phyloP scores from a whole-genome alignment of 495 filamentous ascomycete genomes.

The Aspergillus kassunensis region DNA sequence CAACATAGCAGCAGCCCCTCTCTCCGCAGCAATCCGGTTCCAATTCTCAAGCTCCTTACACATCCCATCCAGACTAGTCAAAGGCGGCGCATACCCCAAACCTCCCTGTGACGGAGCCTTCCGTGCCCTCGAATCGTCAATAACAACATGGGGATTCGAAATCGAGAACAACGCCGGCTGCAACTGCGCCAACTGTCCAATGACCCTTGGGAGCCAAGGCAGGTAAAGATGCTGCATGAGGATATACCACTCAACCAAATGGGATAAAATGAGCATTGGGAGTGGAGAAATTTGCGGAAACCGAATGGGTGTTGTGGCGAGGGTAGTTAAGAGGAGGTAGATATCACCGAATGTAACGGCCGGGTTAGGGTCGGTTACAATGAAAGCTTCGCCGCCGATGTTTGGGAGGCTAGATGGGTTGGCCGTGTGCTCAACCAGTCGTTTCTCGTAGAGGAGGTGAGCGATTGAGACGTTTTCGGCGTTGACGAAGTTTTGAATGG shows the following conservation, averaged over 20 bases:
- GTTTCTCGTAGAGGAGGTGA: conserved; percentile 57
- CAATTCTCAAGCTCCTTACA: conserved; percentile 38
- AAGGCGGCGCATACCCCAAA: conserved; percentile 46
- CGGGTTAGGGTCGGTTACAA: conserved; percentile 39
- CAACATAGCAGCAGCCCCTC: conserved; percentile 11
- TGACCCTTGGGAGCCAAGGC: conserved; percentile 37
- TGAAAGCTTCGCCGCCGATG: conserved; percentile 39
- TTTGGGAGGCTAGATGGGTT: conserved; percentile 34
- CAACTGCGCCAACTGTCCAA: conserved; percentile 43
- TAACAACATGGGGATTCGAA: conserved; percentile 45
- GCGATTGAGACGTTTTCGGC: conserved; percentile 55
- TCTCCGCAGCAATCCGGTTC: conserved; percentile 16
- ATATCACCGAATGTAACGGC: conserved; percentile 32
- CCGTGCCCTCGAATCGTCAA: conserved; percentile 41
- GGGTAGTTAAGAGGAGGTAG: conserved; percentile 29
- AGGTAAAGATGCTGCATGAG: conserved; percentile 42
- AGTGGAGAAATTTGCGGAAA: conserved; percentile 27
- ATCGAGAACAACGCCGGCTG: conserved; percentile 53
- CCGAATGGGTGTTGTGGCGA: conserved; percentile 28
- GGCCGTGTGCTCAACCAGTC: conserved; percentile 44
- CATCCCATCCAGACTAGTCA: conserved; percentile 54
- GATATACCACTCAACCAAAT: conserved; percentile 47
- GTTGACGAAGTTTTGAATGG: conserved; percentile 55
- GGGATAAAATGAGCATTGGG: conserved; percentile 40
- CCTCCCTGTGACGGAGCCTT: conserved; percentile 43